Percentiles rank a stretch among this genome's conserved stretches.
These are phyloP conservation scores for Gyrodon lividus DNA, from an alignment of 768 basidiomycete species.

Conservation along the genomic window DNA sequence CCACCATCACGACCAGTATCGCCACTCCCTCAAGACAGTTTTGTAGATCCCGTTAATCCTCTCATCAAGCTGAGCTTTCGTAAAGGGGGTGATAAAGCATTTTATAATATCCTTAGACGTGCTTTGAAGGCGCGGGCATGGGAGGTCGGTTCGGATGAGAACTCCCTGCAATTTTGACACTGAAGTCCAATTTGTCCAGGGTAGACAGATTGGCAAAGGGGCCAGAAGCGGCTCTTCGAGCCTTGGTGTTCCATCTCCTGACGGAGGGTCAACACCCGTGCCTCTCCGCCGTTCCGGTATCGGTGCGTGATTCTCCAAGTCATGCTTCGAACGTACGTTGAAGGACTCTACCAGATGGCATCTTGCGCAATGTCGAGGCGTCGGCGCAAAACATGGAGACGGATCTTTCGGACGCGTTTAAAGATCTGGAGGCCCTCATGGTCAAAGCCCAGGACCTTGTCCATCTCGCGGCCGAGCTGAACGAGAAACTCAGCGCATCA, in stretches of 20 bases:
- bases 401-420: slow-evolving; percentile 71
- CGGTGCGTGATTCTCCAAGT: slow-evolving; percentile 17
- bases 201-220: slow-evolving; percentile 29
- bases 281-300: slow-evolving; percentile 27
- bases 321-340: neutral
- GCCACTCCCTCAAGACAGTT: slow-evolving; percentile 32
- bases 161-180: neutral
- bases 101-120: slow-evolving; percentile 75
- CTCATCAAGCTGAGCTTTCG: slow-evolving; percentile 87
- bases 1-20: slow-evolving; percentile 66
- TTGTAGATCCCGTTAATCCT: slow-evolving; percentile 33
- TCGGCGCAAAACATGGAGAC: slow-evolving; percentile 61
- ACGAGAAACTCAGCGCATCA: slow-evolving; percentile 67
- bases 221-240: slow-evolving; percentile 21
- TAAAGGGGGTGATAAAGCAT: slow-evolving; percentile 82
- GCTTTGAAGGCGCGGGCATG: slow-evolving; percentile 71
- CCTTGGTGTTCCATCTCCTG: slow-evolving; percentile 17
- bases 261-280: slow-evolving; percentile 14
- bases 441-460: slow-evolving; percentile 93
- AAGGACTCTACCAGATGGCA: slow-evolving; percentile 59
- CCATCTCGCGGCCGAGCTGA: slow-evolving; percentile 82
- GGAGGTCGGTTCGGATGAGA: slow-evolving; percentile 47
- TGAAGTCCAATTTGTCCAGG: slow-evolving; percentile 17
- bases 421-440: slow-evolving; percentile 90
- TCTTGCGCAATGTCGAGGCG: slow-evolving; percentile 72